Percentiles rank a stretch among this genome's conserved stretches.
Evolutionary conservation across 208 protist species (phyloP).

Genomic region (Leptomonas pyrrhocoris): DNA sequence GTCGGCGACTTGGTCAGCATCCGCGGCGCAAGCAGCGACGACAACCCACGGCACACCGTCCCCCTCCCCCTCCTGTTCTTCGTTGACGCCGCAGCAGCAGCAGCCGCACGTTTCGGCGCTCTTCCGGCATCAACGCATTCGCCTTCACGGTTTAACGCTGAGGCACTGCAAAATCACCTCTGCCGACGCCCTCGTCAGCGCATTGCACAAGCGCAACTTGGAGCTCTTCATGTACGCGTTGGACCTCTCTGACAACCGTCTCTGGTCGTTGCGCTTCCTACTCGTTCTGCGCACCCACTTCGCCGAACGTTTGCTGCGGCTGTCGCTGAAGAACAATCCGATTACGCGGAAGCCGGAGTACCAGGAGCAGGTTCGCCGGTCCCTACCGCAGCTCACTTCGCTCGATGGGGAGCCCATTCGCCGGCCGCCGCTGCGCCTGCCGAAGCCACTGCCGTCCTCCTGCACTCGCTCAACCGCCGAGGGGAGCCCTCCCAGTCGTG

Average conservation of each 20-base stretch:
- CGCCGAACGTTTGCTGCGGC: constrained; percentile 67
- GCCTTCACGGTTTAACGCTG: constrained; percentile 58
- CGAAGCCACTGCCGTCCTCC: constrained; percentile 51
- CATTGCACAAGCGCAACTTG: constrained; percentile 64
- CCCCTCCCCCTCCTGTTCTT: no score
- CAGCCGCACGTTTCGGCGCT: constrained; percentile 21
- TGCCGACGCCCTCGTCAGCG: constrained; percentile 63
- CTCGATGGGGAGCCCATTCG: constrained; percentile 82
- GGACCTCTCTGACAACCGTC: constrained; percentile 77
- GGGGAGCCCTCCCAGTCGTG: no score
- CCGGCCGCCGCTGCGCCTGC: constrained; percentile 67
- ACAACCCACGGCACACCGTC: no score
- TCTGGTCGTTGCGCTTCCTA: constrained; percentile 81
- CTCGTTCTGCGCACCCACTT: constrained; percentile 75
- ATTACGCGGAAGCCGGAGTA: constrained; percentile 91
- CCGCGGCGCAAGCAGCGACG: background rate
- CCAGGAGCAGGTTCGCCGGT: constrained; percentile 80
- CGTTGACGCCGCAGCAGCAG: background rate
- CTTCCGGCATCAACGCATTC: constrained; percentile 28
- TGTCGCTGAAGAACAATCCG: constrained; percentile 73
- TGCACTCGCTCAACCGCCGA: constrained; percentile 27
- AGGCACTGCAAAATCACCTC: constrained; percentile 54
- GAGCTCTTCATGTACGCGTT: constrained; percentile 64
- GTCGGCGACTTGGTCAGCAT: background rate
- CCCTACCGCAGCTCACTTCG: constrained; percentile 74